phyloP scores from a whole-genome alignment of 257 asterid genomes.

The Plectranthus barbatus region DNA sequence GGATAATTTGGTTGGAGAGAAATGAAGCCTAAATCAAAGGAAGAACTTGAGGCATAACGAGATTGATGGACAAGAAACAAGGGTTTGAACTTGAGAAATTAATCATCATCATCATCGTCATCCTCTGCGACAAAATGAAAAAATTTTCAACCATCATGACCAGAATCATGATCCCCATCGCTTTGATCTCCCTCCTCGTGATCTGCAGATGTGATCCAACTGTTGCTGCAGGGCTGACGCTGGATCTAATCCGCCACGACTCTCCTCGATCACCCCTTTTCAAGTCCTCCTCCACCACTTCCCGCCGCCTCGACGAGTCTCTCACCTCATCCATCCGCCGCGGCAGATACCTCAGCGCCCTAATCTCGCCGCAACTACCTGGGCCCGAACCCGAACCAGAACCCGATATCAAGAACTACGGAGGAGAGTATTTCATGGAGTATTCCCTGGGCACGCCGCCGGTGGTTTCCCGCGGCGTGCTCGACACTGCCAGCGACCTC shows the following conservation, averaged over 20 bases:
- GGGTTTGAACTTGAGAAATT: too few species aligned
- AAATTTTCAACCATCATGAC: too few species aligned
- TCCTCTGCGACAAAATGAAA: too few species aligned
- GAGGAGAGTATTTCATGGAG: slow-evolving; percentile 12
- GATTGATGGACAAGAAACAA: too few species aligned
- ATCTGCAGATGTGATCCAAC: too few species aligned
- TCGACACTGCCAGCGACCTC: slow-evolving; percentile 33
- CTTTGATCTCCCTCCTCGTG: background rate
- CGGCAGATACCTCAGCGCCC: background rate
- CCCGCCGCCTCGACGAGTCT: slow-evolving; percentile 11
- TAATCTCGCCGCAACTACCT: background rate
- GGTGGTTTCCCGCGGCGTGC: background rate
- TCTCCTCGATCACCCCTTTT: slow-evolving; percentile 21
- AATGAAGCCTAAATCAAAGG: too few species aligned
- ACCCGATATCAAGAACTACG: too few species aligned
- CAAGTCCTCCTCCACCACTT: background rate
- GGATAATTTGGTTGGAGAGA: too few species aligned
- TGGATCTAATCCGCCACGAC: slow-evolving; percentile 29
- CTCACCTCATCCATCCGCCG: slow-evolving; percentile 18
- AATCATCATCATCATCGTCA: too few species aligned
- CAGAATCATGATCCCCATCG: too few species aligned
- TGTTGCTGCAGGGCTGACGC: slow-evolving; percentile 7
- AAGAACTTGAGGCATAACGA: too few species aligned
- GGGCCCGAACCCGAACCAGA: too few species aligned
- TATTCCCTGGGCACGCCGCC: slow-evolving; percentile 32